These are phyloP conservation scores for Melocanna baccifera DNA, from an alignment of 176 grass and related monocot species.

Conservation along the genomic window DNA sequence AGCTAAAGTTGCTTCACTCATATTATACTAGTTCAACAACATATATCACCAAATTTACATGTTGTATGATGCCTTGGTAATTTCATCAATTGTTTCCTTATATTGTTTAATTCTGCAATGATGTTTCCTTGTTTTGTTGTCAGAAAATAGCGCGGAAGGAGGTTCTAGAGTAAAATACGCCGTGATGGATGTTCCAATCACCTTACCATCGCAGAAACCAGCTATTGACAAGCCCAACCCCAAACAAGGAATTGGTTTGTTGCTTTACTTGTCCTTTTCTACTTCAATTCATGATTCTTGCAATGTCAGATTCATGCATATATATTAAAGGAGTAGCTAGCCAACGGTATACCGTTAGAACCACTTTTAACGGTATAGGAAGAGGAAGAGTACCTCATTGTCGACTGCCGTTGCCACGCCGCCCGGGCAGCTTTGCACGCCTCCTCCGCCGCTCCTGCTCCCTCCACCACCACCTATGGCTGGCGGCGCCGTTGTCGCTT, in stretches of 20 bases:
- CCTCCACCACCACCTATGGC: too few relatives aligned
- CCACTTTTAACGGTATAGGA: too few relatives aligned
- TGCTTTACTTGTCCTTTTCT: conserved; percentile 8
- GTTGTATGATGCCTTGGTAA: conserved; percentile 3
- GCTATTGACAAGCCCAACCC: conserved; percentile 87
- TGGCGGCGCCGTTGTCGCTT: too few relatives aligned
- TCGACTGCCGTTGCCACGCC: too few relatives aligned
- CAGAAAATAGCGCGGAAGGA: conserved; percentile 73
- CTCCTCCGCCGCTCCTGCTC: too few relatives aligned
- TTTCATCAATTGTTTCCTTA: background rate
- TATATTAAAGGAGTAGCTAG: too few relatives aligned
- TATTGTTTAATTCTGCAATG: conserved; percentile 16
- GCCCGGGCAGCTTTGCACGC: too few relatives aligned
- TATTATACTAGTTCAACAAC: background rate
- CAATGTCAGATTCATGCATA: background rate
- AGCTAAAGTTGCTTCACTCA: background rate
- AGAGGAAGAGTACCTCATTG: too few relatives aligned
- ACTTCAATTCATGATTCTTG: conserved; percentile 8
- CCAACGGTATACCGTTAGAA: too few relatives aligned
- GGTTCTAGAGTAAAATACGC: conserved; percentile 83
- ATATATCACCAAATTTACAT: conserved; percentile 11
- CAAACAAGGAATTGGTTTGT: conserved; percentile 92
- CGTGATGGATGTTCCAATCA: conserved; percentile 79
- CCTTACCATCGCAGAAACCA: conserved; percentile 69
- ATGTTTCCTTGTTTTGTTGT: conserved; percentile 23